phyloP scores from a whole-genome alignment of 805 yeast species.

The Saturnispora saitoi region DNA sequence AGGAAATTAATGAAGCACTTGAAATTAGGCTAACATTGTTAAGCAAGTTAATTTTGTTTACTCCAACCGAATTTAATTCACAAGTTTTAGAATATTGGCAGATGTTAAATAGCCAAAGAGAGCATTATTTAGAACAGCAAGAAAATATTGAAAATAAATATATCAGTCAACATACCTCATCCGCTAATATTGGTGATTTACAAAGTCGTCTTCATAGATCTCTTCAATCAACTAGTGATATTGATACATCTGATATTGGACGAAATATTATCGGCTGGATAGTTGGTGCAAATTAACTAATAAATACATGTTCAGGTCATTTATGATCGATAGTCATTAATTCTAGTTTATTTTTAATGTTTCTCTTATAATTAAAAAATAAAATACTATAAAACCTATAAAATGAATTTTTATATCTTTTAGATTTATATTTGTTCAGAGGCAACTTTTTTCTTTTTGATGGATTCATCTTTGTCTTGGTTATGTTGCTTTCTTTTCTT shows the following conservation, averaged over 20 bases:
- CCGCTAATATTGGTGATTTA: constrained; percentile 13
- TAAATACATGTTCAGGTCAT: too few species aligned
- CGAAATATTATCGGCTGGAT: constrained; percentile 30
- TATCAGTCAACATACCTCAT: background rate
- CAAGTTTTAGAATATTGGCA: constrained; percentile 60
- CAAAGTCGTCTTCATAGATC: constrained; percentile 25
- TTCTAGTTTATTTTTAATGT: background rate
- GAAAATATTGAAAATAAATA: background rate
- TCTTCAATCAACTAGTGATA: constrained; percentile 21
- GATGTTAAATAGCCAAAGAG: constrained; percentile 28
- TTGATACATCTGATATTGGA: constrained; percentile 23
- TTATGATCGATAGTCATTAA: background rate
- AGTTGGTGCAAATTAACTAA: constrained; percentile 25
- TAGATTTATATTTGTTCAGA: constrained; percentile 10
- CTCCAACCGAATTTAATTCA: constrained; percentile 48
- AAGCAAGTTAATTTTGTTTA: constrained; percentile 40
- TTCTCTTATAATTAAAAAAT: background rate
- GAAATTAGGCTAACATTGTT: constrained; percentile 44
- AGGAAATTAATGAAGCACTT: constrained; percentile 9
- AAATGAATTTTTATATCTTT: background rate
- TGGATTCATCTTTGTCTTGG: constrained; percentile 22
- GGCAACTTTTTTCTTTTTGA: constrained; percentile 24
- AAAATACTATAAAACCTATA: background rate
- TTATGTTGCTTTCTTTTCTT: constrained; percentile 60
- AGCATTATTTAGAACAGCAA: constrained; percentile 16